These are phyloP conservation scores for Russula sp. DNA, from an alignment of 768 basidiomycete species.

Conservation along the genomic window DNA sequence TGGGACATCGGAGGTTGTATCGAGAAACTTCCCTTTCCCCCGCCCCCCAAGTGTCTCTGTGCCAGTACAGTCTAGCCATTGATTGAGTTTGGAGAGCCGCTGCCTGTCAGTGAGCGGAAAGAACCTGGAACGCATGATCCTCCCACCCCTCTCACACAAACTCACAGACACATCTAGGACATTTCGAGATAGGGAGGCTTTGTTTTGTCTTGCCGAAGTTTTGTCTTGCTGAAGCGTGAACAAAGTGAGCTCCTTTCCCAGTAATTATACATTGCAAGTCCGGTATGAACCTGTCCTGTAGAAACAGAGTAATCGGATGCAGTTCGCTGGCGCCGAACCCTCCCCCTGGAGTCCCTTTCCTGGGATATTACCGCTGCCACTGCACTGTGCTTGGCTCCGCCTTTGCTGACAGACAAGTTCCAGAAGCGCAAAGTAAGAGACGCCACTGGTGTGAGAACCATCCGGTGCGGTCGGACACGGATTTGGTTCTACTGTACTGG, in stretches of 20 bases:
- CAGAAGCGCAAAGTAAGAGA: not conserved
- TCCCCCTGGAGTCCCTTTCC: not conserved
- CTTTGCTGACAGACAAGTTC: not conserved
- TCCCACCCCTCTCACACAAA: too few relatives aligned
- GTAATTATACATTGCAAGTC: not conserved
- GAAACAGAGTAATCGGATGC: too few relatives aligned
- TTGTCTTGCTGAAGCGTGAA: not conserved
- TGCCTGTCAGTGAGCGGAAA: not conserved
- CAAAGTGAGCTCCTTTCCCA: not conserved
- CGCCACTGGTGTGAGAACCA: constrained; percentile 6
- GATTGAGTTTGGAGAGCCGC: too few relatives aligned
- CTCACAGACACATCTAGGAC: not conserved
- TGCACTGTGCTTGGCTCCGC: not conserved
- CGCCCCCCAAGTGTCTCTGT: not conserved
- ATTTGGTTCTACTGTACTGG: constrained; percentile 3
- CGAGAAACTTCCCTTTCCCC: not conserved
- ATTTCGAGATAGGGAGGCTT: not conserved
- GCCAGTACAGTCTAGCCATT: not conserved
- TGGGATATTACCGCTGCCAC: not conserved
- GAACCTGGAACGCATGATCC: too few relatives aligned
- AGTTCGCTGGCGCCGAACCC: not conserved
- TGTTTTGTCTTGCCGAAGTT: not conserved
- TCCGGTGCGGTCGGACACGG: not conserved
- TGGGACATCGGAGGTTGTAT: not conserved
- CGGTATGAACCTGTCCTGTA: not conserved